A percentile compares a stretch with the other conserved stretches of the same genome.
Conservation (phyloP, 2,329 filamentous ascomycete species). For the Fusarium siculi region DNA sequence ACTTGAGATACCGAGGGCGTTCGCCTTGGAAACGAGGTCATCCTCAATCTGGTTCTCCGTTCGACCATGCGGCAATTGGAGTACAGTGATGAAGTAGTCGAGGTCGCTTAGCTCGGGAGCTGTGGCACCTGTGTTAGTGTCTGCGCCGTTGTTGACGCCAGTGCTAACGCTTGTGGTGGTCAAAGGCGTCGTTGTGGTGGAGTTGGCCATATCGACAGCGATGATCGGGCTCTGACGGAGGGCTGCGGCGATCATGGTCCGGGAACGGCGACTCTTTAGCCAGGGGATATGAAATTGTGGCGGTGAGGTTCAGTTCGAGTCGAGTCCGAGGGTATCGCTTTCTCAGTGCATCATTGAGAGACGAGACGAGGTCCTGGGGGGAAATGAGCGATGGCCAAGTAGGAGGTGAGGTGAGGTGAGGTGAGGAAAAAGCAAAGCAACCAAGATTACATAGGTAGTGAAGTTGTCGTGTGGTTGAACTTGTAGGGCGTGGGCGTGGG, state of each 20-base stretch:
- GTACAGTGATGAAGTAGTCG: constrained; percentile 54
- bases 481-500: constrained; percentile 22
- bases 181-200: constrained; percentile 26
- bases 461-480: constrained; percentile 18
- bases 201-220: constrained; percentile 35
- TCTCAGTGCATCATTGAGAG: constrained; percentile 38
- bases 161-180: constrained; percentile 28
- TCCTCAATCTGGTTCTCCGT: constrained; percentile 55
- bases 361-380: not conserved
- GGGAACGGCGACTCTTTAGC: constrained; percentile 15
- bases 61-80: constrained; percentile 47
- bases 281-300: constrained; percentile 15
- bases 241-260: constrained; percentile 32
- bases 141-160: constrained; percentile 22
- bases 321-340: constrained; percentile 4
- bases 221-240: constrained; percentile 33
- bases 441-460: not conserved
- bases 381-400: not conserved
- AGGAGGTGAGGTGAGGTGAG: not conserved
- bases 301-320: constrained; percentile 26
- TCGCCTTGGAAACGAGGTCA: constrained; percentile 50
- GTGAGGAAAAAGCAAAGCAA: not conserved
- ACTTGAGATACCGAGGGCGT: constrained; percentile 50
- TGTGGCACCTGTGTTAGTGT: constrained; percentile 26
- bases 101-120: constrained; percentile 54